Evolutionary conservation across 208 protist genomes (phyloP).

Genomic region (Leishmania lainsoni): DNA sequence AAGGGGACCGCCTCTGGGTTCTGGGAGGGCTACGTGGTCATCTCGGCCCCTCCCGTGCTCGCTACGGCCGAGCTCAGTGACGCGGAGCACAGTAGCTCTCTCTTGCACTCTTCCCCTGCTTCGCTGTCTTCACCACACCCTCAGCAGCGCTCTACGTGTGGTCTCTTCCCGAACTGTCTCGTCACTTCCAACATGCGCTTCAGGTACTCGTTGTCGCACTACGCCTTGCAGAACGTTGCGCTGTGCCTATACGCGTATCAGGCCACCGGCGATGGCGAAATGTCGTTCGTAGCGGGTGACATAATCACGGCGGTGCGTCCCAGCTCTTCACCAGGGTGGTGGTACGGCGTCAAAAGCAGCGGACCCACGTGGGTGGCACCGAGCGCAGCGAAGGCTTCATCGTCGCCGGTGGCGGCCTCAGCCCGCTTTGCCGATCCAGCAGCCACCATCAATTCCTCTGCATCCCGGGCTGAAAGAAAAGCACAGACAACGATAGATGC

Average conservation of each 20-base stretch:
- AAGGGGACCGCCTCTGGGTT: slow-evolving; percentile 82
- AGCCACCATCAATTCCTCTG: background rate
- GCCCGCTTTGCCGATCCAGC: slow-evolving; percentile 23
- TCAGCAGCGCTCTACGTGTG: slow-evolving; percentile 8
- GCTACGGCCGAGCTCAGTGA: slow-evolving; percentile 7
- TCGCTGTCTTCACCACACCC: background rate
- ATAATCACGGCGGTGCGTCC: slow-evolving; percentile 57
- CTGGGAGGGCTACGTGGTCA: slow-evolving; percentile 81
- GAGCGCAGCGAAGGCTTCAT: background rate
- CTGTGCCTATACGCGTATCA: slow-evolving; percentile 68
- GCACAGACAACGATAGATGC: background rate
- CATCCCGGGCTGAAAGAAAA: background rate
- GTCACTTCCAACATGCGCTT: slow-evolving; percentile 53
- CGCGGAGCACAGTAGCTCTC: slow-evolving; percentile 2
- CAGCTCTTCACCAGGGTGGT: slow-evolving; percentile 65
- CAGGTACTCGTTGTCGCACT: slow-evolving; percentile 15
- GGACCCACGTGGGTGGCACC: slow-evolving; percentile 22
- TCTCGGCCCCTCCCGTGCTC: slow-evolving; percentile 14
- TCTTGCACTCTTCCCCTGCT: background rate
- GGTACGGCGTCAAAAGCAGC: slow-evolving; percentile 59
- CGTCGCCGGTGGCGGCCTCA: background rate
- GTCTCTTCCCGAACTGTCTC: slow-evolving; percentile 69
- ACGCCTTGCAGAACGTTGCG: slow-evolving; percentile 47
- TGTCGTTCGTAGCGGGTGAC: slow-evolving; percentile 58
- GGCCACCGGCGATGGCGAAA: slow-evolving; percentile 56